A percentile compares a stretch with the other conserved stretches of the same genome.
Evolutionary conservation across 257 asterid genomes (phyloP).

Genomic region (Nicotiana benthamiana): DNA sequence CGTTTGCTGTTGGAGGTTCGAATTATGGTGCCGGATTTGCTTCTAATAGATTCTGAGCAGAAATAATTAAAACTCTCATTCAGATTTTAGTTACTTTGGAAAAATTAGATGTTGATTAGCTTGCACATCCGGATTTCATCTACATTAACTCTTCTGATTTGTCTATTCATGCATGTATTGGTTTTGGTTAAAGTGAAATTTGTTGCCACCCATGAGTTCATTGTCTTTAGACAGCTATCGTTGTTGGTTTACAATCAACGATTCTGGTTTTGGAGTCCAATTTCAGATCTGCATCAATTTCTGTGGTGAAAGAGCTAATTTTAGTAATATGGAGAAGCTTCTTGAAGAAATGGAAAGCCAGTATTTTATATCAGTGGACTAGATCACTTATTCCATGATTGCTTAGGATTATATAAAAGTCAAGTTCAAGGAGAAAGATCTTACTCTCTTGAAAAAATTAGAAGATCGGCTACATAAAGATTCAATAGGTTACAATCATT

Average conservation of each 20-base stretch:
- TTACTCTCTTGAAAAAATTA: slow-evolving; percentile 31
- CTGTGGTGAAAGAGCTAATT: slow-evolving; percentile 41
- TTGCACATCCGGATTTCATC: too few species aligned
- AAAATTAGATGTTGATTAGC: too few species aligned
- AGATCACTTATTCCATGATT: slow-evolving; percentile 44
- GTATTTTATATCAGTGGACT: slow-evolving; percentile 31
- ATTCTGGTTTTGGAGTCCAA: not conserved
- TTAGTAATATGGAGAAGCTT: slow-evolving; percentile 43
- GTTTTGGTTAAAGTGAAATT: not conserved
- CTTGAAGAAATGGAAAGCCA: slow-evolving; percentile 38
- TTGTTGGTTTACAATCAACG: too few species aligned
- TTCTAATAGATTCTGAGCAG: too few species aligned
- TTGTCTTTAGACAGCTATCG: too few species aligned
- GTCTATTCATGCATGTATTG: too few species aligned
- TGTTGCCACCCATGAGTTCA: too few species aligned
- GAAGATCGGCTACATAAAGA: slow-evolving; percentile 38
- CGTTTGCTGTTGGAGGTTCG: too few species aligned
- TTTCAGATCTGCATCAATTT: slow-evolving; percentile 44
- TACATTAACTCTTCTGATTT: too few species aligned
- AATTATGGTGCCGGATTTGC: too few species aligned
- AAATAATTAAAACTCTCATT: too few species aligned
- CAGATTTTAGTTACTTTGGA: too few species aligned
- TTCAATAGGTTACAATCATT: slow-evolving; percentile 45
- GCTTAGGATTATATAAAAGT: slow-evolving; percentile 37
- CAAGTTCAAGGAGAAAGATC: slow-evolving; percentile 36